These are phyloP conservation scores for Leishmania amazonensis DNA, from an alignment of 208 protist genomes.

Conservation along the genomic window DNA sequence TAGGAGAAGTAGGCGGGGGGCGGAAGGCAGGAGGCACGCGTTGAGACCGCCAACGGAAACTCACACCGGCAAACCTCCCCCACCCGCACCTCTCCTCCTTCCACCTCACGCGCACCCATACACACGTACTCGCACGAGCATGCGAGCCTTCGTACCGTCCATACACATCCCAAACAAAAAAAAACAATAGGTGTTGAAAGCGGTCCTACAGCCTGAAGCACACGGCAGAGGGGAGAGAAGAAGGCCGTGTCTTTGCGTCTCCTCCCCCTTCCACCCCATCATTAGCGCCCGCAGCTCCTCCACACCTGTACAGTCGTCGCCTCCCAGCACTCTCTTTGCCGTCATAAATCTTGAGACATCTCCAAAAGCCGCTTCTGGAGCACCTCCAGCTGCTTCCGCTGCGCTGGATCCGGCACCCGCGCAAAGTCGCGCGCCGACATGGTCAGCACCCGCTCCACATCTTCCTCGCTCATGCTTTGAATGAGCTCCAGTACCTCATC, in stretches of 20 bases:
- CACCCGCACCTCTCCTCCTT: not conserved
- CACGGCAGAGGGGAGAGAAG: not conserved
- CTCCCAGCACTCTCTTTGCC: not conserved
- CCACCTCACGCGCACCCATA: not conserved
- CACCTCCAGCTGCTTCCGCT: constrained; percentile 69
- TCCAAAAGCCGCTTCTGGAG: constrained; percentile 66
- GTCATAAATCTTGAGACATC: constrained; percentile 62
- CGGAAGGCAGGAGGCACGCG: not conserved
- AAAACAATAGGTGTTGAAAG: not conserved
- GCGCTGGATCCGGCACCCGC: constrained; percentile 52
- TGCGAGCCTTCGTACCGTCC: not conserved
- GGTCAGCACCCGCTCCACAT: constrained; percentile 70
- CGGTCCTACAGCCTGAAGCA: not conserved
- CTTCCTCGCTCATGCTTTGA: constrained; percentile 72
- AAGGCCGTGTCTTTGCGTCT: not conserved
- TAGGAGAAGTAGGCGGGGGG: not conserved
- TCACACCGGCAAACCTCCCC: not conserved
- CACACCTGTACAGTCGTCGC: not conserved
- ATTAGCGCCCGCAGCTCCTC: not conserved
- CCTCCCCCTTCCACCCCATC: not conserved
- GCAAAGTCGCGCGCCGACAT: constrained; percentile 73
- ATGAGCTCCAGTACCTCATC: constrained; percentile 84
- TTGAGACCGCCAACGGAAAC: not conserved
- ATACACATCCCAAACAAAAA: not conserved
- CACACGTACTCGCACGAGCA: not conserved